Evolutionary conservation across 352 stramenopile genomes (phyloP).

Genomic region (Phytophthora europaea): DNA sequence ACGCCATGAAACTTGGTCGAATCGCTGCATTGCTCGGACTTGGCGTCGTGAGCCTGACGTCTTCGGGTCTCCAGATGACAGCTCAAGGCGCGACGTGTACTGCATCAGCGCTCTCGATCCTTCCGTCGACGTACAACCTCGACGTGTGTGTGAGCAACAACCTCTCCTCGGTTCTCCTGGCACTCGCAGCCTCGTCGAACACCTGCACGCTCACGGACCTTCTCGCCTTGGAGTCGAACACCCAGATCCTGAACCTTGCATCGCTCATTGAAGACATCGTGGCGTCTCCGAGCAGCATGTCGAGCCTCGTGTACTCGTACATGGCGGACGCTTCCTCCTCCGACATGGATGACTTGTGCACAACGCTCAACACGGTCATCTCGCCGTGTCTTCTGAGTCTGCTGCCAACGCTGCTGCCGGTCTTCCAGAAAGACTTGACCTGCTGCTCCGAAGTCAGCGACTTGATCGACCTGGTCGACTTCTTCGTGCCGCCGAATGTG

Average conservation of each 20-base stretch:
- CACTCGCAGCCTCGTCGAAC: constrained; percentile 30
- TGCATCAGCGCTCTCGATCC: constrained; percentile 36
- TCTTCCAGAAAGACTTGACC: constrained; percentile 40
- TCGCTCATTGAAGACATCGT: constrained; percentile 41
- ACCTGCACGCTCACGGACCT: constrained; percentile 48
- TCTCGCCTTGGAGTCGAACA: constrained; percentile 35
- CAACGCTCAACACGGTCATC: constrained; percentile 43
- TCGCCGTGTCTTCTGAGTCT: constrained; percentile 49
- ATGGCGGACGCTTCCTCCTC: constrained; percentile 46
- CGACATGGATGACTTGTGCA: constrained; percentile 53
- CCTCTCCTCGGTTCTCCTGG: constrained; percentile 33
- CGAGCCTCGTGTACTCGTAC: constrained; percentile 49
- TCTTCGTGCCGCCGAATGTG: constrained; percentile 54
- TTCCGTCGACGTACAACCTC: constrained; percentile 48
- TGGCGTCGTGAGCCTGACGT: constrained; percentile 17
- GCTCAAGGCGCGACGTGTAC: constrained; percentile 30
- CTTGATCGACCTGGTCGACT: constrained; percentile 51
- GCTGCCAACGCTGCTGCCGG: constrained; percentile 37
- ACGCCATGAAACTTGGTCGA: constrained; percentile 35
- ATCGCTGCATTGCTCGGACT: constrained; percentile 20
- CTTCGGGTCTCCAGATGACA: constrained; percentile 8
- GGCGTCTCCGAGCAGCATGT: constrained; percentile 46
- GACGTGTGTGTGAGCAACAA: constrained; percentile 62
- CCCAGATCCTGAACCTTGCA: constrained; percentile 38
- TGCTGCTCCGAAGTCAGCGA: constrained; percentile 60